These are phyloP conservation scores for Fistulifera solaris DNA, from an alignment of 108 stramenopile species.

Conservation along the genomic window DNA sequence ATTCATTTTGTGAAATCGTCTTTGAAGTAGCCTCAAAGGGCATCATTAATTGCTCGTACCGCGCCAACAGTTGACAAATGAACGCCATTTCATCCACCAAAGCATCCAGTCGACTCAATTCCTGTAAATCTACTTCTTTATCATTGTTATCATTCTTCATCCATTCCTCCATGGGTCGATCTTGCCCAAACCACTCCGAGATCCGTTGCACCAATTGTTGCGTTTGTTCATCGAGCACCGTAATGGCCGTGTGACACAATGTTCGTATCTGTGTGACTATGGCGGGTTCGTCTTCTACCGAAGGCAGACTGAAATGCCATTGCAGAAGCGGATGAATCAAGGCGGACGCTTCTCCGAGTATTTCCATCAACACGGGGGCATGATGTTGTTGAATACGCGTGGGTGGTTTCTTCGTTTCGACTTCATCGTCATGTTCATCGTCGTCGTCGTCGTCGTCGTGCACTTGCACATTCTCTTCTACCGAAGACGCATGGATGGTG, in stretches of 20 bases:
- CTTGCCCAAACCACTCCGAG: constrained; percentile 56
- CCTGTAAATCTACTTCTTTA: not conserved
- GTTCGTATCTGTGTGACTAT: constrained; percentile 5
- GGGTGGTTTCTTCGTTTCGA: constrained; percentile 25
- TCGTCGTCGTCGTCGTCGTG: not conserved
- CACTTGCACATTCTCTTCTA: not conserved
- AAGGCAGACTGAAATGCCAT: constrained; percentile 52
- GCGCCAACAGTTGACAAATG: constrained; percentile 58
- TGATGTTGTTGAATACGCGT: constrained; percentile 17
- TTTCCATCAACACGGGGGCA: constrained; percentile 50
- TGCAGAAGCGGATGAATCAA: constrained; percentile 71
- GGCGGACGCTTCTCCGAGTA: constrained; percentile 62
- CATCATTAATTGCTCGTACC: constrained; percentile 37
- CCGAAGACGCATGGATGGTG: not conserved
- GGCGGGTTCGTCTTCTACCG: constrained; percentile 3
- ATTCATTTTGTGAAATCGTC: constrained; percentile 13
- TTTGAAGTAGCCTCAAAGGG: not conserved
- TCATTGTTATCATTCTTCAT: constrained; percentile 16
- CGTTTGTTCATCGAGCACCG: constrained; percentile 53
- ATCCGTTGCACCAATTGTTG: constrained; percentile 52
- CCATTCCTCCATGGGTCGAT: constrained; percentile 38
- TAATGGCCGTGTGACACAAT: constrained; percentile 47
- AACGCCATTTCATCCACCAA: constrained; percentile 79
- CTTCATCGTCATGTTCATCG: constrained; percentile 29
- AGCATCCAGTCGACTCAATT: constrained; percentile 34